phyloP scores from a whole-genome alignment of 2,329 filamentous ascomycete species.

The Huntiella moniliformis region DNA sequence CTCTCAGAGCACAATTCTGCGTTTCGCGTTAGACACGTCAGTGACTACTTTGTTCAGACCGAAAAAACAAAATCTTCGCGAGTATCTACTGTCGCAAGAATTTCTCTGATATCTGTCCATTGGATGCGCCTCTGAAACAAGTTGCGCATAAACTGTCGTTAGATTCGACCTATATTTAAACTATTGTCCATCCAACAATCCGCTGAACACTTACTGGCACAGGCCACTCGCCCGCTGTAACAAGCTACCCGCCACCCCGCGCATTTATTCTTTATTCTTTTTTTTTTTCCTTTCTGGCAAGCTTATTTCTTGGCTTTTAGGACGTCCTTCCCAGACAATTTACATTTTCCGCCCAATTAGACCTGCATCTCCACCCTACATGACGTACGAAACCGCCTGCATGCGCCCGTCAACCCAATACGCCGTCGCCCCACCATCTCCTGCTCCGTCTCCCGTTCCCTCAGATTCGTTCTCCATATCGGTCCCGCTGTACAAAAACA shows the following conservation, averaged over 20 bases:
- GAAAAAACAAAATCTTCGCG: too few species aligned
- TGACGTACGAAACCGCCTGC: too few species aligned
- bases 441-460: not conserved
- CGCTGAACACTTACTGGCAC: not conserved
- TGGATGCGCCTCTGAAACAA: too few species aligned
- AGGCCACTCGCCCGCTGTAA: not conserved
- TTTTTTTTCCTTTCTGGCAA: not conserved
- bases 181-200: too few species aligned
- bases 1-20: too few species aligned
- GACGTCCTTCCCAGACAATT: not conserved
- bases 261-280: not conserved
- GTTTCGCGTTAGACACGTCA: too few species aligned
- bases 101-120: not conserved
- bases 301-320: not conserved
- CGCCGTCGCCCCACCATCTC: not conserved
- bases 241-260: not conserved
- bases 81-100: not conserved
- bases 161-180: too few species aligned
- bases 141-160: too few species aligned
- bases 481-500: not conserved
- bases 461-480: too few species aligned
- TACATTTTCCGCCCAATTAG: not conserved
- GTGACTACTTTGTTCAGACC: too few species aligned
- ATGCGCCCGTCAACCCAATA: too few species aligned
- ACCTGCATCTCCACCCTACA: too few species aligned